Base-by-base conservation (phyloP, 768 basidiomycete genomes). In the Pleurotus pulmonarius region DNA sequence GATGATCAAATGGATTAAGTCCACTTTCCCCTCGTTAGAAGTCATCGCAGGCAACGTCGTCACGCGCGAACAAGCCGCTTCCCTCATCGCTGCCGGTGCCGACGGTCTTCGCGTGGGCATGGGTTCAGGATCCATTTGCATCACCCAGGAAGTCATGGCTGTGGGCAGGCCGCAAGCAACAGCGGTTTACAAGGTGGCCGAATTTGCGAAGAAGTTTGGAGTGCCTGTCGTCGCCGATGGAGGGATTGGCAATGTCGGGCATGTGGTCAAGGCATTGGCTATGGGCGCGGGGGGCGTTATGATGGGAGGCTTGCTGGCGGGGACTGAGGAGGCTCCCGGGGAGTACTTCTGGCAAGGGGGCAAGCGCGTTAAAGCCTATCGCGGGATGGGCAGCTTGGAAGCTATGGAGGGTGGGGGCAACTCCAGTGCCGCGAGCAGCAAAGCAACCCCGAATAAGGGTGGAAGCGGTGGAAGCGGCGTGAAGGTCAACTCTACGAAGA, bases 341-440 rank as follows among this genome's bases (percentile, higher is more conserved):
- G 94, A 98, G 75, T 99, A 97, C 78, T 98, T 97, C 71, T 99
- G 96, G 74, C 95, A 98, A 67, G 95, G 98, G 61, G 97, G 97
- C 60, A 97, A 97, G 78, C 88, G 97, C 47, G 94, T 98, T 69
- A 99, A 99, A 82, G 87, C 95, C 34, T 99, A 98, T 75, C 88
- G 97, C 56, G 97, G 97, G 4, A 99, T 99, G 97, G 96, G 97
- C 16, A 91, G 88, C 66, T 78, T 98, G 65, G 92, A 95, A 73
- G 92, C 93, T 3, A 95, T 94, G 92, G 90, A 91, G 55, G 85
- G 90, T 62, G 86, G 87, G 38, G 86, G 84, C 60, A 68, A 81
- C 2, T 67, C 64, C 15, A 67, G 73, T 58, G 62, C 69, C 0
- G 68, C 67, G 20, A 59, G 53, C 12, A 64, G 63, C 49, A 67